Evolutionary conservation across 129 eudicot genomes (phyloP).

Genomic region (Deinandra increscens): DNA sequence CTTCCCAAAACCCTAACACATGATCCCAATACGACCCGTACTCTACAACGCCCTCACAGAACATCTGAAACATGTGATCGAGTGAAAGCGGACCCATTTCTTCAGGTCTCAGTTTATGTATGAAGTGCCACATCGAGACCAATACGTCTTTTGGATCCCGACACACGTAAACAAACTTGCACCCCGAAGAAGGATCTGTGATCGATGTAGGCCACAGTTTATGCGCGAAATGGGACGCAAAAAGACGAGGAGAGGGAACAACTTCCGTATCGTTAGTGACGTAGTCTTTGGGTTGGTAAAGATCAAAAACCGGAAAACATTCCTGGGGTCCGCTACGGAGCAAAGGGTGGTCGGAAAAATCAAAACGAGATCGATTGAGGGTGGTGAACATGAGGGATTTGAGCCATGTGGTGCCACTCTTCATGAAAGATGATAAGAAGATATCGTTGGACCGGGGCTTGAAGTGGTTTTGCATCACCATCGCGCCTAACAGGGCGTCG

Average conservation of each 20-base stretch:
- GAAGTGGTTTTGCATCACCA: slow-evolving; percentile 7
- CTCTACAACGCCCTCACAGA: neutral
- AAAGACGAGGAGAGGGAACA: neutral
- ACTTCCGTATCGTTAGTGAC: neutral
- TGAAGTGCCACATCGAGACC: no score
- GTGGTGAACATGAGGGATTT: slow-evolving; percentile 9
- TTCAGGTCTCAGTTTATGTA: neutral
- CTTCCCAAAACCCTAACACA: no score
- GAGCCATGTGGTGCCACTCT: slow-evolving; percentile 22
- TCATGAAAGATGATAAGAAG: slow-evolving; percentile 3
- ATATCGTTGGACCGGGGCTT: neutral
- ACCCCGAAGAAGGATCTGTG: neutral
- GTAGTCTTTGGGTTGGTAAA: neutral
- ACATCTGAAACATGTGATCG: neutral
- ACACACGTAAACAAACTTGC: no score
- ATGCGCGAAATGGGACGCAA: neutral
- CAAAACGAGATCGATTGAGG: slow-evolving; percentile 2
- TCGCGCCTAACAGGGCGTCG: neutral
- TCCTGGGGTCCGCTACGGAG: slow-evolving; percentile 11
- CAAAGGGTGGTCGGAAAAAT: slow-evolving; percentile 13
- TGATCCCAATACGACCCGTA: neutral
- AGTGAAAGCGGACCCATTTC: neutral
- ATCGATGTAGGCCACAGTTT: neutral
- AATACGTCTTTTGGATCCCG: no score
- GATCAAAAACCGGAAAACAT: neutral